Conservation (phyloP, 1,284 basidiomycete genomes). For the Ustilago crameri region DNA sequence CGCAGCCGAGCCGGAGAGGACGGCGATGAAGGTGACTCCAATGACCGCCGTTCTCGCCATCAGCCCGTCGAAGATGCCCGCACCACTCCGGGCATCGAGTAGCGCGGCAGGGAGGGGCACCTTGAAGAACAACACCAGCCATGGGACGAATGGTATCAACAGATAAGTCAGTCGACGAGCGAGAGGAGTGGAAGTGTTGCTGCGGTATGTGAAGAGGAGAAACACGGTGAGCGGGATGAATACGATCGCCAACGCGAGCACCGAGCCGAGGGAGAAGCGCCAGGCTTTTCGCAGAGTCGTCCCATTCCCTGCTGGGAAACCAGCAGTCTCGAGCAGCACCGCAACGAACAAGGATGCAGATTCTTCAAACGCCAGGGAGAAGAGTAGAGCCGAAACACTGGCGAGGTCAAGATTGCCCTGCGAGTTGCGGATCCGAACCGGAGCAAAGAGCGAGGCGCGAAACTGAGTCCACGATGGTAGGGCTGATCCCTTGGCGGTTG, state of each 20-base stretch:
- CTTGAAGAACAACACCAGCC: conserved; percentile 60
- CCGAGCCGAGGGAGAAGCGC: conserved; percentile 43
- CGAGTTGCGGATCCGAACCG: conserved; percentile 26
- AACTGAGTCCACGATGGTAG: conserved; percentile 24
- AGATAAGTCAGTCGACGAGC: conserved; percentile 38
- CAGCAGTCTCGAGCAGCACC: conserved; percentile 58
- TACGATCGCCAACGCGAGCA: conserved; percentile 31
- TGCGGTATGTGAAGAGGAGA: conserved; percentile 54
- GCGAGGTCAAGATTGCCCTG: conserved; percentile 33
- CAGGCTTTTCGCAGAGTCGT: conserved; percentile 26
- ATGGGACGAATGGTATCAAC: conserved; percentile 50
- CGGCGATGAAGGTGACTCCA: conserved; percentile 69
- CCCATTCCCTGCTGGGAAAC: conserved; percentile 32
- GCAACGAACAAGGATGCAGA: conserved; percentile 54
- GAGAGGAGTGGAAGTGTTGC: conserved; percentile 30
- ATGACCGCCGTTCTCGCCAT: conserved; percentile 68
- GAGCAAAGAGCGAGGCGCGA: conserved; percentile 18
- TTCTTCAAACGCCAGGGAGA: conserved; percentile 62
- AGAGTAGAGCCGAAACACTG: conserved; percentile 49
- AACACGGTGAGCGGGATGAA: conserved; percentile 54
- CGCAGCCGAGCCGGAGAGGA: conserved; percentile 69
- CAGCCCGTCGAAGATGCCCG: conserved; percentile 44
- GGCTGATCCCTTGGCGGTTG: conserved; percentile 20
- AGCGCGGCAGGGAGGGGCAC: conserved; percentile 60
- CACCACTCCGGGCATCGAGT: conserved; percentile 11